phyloP scores from a whole-genome alignment of 805 yeast genomes.

The Metschnikowia proteae region DNA sequence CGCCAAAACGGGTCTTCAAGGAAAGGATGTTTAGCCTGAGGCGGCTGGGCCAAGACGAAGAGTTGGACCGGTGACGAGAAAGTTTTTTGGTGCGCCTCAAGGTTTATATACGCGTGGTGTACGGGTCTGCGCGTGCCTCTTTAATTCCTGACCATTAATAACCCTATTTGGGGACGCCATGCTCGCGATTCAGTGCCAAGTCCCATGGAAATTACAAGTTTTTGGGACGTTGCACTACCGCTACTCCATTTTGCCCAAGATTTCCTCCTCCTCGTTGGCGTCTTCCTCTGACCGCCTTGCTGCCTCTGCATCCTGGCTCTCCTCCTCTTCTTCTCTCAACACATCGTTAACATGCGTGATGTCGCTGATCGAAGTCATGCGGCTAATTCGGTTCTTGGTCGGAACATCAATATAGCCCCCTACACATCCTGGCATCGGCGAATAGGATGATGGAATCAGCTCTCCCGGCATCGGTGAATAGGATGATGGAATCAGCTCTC shows the following conservation, averaged over 20 bases:
- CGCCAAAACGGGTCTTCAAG: constrained; percentile 42
- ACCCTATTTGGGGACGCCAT: not conserved
- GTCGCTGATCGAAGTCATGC: constrained; percentile 8
- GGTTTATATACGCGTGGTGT: constrained; percentile 7
- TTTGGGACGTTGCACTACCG: not conserved
- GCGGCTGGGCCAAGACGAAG: constrained; percentile 15
- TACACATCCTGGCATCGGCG: constrained; percentile 21
- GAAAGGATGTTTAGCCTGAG: constrained; percentile 24
- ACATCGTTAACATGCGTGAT: not conserved
- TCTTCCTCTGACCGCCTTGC: constrained; percentile 1
- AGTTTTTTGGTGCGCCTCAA: not conserved
- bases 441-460: constrained; percentile 16
- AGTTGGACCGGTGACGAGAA: constrained; percentile 6
- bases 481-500: constrained; percentile 21
- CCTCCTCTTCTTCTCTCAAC: constrained; percentile 14
- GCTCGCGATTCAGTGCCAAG: not conserved
- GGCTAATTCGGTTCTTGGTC: constrained; percentile 6
- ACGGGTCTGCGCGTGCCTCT: constrained; percentile 9
- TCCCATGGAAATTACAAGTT: not conserved
- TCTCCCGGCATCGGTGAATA: constrained; percentile 32
- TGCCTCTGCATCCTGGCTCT: not conserved
- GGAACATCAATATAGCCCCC: constrained; percentile 22
- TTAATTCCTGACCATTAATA: not conserved
- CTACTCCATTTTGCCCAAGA: constrained; percentile 17
- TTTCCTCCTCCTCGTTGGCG: constrained; percentile 16